These are phyloP conservation scores for Infundibulicybe gibba DNA, from an alignment of 768 basidiomycete species.

Conservation along the genomic window DNA sequence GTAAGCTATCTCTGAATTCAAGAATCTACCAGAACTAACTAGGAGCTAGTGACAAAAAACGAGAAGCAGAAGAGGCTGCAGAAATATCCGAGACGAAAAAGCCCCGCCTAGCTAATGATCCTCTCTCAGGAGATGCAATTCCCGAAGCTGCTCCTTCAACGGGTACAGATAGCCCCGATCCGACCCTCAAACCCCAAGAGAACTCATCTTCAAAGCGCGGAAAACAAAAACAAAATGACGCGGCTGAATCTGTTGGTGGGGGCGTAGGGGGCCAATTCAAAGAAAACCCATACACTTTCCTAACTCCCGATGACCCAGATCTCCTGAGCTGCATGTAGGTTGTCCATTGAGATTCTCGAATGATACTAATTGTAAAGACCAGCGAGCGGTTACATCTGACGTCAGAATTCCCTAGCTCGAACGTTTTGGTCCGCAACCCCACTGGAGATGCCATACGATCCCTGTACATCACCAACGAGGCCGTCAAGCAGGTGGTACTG, in stretches of 20 bases:
- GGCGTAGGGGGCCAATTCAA: constrained; percentile 53
- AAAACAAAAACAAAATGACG: constrained; percentile 14
- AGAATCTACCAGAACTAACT: not conserved
- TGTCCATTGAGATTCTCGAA: not conserved
- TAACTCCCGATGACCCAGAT: constrained; percentile 66
- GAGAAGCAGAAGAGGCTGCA: constrained; percentile 38
- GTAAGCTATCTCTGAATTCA: constrained; percentile 8
- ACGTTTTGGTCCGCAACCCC: constrained; percentile 86
- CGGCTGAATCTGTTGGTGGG: constrained; percentile 10
- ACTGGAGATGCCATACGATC: constrained; percentile 68
- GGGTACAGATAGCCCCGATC: not conserved
- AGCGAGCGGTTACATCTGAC: constrained; percentile 74
- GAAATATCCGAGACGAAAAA: constrained; percentile 50
- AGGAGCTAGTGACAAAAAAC: constrained; percentile 41
- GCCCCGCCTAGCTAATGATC: constrained; percentile 33
- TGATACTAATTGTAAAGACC: constrained; percentile 1
- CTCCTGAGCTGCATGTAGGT: constrained; percentile 73
- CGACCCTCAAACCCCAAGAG: too few relatives aligned
- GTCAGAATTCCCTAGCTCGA: constrained; percentile 65
- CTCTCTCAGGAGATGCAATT: constrained; percentile 7
- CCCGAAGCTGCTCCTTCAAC: constrained; percentile 1
- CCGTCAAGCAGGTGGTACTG: constrained; percentile 76
- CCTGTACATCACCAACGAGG: constrained; percentile 83
- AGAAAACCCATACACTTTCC: constrained; percentile 89
- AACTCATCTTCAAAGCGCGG: constrained; percentile 4